A percentile compares a stretch with the other conserved stretches of the same genome.
These are phyloP conservation scores for Sporisorium iseilematis-ciliati DNA, from an alignment of 1,284 basidiomycete genomes.

Conservation along the genomic window DNA sequence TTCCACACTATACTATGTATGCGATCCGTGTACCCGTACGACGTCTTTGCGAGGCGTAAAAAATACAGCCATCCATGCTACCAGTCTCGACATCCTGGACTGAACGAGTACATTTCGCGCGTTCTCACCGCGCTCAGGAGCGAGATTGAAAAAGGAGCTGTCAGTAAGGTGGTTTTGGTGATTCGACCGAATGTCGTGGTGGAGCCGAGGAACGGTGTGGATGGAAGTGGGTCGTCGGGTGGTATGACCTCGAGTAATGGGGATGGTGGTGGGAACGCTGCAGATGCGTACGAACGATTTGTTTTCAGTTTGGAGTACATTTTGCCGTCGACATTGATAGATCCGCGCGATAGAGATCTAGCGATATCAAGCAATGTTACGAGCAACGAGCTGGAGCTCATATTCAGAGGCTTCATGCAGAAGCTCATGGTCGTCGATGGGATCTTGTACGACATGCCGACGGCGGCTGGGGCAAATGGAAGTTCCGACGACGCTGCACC, in stretches of 20 bases:
- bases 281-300: constrained; percentile 76
- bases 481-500: constrained; percentile 12
- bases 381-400: constrained; percentile 77
- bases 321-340: constrained; percentile 79
- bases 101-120: constrained; percentile 87
- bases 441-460: constrained; percentile 73
- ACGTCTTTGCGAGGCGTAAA: constrained; percentile 85
- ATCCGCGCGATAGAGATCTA: constrained; percentile 74
- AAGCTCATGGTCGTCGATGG: constrained; percentile 85
- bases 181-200: constrained; percentile 27
- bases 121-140: constrained; percentile 81
- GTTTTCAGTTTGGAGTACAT: constrained; percentile 75
- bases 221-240: constrained; percentile 19
- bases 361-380: constrained; percentile 79
- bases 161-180: constrained; percentile 26
- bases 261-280: background rate
- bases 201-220: background rate
- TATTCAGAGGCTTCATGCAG: constrained; percentile 85
- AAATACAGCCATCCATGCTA: constrained; percentile 91
- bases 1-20: constrained; percentile 91
- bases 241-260: constrained; percentile 6
- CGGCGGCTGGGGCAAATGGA: constrained; percentile 5
- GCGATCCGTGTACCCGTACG: constrained; percentile 87
- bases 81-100: constrained; percentile 86
- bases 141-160: constrained; percentile 74